Conservation (phyloP, 2,329 filamentous ascomycete species). For the Aaosphaeria arxii region DNA sequence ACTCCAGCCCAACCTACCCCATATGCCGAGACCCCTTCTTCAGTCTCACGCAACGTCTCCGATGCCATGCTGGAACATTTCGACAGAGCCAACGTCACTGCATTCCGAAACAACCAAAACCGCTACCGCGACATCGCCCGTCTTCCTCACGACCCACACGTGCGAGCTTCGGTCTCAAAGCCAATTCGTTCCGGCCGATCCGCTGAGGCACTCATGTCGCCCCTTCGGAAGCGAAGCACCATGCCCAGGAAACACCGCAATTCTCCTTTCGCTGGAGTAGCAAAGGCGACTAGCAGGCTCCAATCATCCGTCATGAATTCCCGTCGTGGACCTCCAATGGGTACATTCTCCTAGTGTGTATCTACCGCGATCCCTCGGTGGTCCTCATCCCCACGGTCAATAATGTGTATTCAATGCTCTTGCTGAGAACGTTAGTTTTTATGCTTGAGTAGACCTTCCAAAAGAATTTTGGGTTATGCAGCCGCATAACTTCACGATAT, state of each 20-base stretch:
- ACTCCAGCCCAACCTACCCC: conserved; percentile 27
- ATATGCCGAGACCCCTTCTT: conserved; percentile 17
- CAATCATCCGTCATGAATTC: conserved; percentile 25
- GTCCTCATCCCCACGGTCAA: not conserved
- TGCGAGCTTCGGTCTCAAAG: conserved; percentile 33
- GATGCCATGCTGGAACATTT: conserved; percentile 40
- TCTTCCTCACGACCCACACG: conserved; percentile 34
- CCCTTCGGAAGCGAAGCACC: conserved; percentile 33
- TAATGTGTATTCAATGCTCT: not conserved
- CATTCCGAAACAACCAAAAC: conserved; percentile 40
- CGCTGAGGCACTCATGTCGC: conserved; percentile 38
- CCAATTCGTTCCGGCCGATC: conserved; percentile 38
- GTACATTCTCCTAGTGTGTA: conserved; percentile 27
- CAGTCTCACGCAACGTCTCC: conserved; percentile 25
- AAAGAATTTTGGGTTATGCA: too few species aligned
- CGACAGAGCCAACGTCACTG: conserved; percentile 50
- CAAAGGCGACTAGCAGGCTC: conserved; percentile 22
- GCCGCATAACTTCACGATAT: conserved; percentile 33
- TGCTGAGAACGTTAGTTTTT: too few species aligned
- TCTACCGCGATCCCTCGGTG: not conserved
- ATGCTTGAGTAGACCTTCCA: too few species aligned
- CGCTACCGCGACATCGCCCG: conserved; percentile 37
- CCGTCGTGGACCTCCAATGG: conserved; percentile 30
- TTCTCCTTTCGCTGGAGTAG: conserved; percentile 27
- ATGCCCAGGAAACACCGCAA: conserved; percentile 24